Percentiles rank a stretch among this genome's conserved stretches.
Conservation (phyloP, 805 yeast species). For the Schwanniomyces sp. region DNA sequence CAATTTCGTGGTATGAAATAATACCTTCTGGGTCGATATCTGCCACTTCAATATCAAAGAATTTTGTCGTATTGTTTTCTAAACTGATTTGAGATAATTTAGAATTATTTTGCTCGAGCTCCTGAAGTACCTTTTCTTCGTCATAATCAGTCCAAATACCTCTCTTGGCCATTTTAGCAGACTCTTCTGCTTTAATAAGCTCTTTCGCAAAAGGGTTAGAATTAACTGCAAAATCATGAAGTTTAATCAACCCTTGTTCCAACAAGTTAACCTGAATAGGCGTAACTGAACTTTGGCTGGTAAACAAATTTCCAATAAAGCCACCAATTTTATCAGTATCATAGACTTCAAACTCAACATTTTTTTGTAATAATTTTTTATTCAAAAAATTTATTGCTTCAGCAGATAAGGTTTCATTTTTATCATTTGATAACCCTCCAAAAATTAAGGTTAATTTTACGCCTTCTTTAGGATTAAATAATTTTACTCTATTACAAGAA, state of each 20-base stretch:
- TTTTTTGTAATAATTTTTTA: slow-evolving; percentile 65
- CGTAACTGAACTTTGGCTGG: slow-evolving; percentile 42
- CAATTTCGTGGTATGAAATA: slow-evolving; percentile 46
- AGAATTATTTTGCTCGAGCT: slow-evolving; percentile 16
- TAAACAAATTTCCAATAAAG: slow-evolving; percentile 69
- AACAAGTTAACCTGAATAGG: slow-evolving; percentile 63
- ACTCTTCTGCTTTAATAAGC: slow-evolving; percentile 59
- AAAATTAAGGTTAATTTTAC: slow-evolving; percentile 66
- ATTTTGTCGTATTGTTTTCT: slow-evolving; percentile 37
- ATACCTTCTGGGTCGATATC: slow-evolving; percentile 45
- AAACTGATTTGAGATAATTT: slow-evolving; percentile 19
- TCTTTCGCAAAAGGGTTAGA: slow-evolving; percentile 56
- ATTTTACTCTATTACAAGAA: slow-evolving; percentile 65
- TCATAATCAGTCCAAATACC: slow-evolving; percentile 73
- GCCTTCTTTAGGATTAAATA: slow-evolving; percentile 71
- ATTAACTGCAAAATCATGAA: slow-evolving; percentile 64
- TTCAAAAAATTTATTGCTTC: slow-evolving; percentile 55
- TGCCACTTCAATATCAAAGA: slow-evolving; percentile 54
- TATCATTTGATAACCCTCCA: slow-evolving; percentile 62
- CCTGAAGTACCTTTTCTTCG: slow-evolving; percentile 36
- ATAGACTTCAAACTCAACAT: slow-evolving; percentile 66
- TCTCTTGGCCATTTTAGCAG: slow-evolving; percentile 51
- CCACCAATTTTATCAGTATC: slow-evolving; percentile 78
- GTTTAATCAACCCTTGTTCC: slow-evolving; percentile 60
- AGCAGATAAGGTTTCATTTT: slow-evolving; percentile 37